Conservation (phyloP, 768 basidiomycete genomes). For the Asterophora lycoperdoides region DNA sequence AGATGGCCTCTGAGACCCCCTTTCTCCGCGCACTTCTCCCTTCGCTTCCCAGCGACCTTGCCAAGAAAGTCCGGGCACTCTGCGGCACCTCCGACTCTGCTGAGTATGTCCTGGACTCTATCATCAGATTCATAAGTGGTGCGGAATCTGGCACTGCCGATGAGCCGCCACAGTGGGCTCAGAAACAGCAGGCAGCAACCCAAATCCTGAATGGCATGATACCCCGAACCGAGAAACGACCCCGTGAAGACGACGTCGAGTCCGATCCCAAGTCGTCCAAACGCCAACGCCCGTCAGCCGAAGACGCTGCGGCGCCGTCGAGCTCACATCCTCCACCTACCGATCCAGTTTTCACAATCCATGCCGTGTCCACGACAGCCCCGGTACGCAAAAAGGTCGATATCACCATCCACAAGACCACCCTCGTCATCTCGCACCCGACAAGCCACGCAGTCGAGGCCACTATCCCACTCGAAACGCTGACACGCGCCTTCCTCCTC, state of each 20-base stretch:
- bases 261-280: slow-evolving; percentile 25
- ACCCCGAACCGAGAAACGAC: slow-evolving; percentile 28
- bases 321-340: slow-evolving; percentile 27
- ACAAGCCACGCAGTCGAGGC: slow-evolving; percentile 46
- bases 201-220: slow-evolving; percentile 27
- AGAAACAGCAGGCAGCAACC: slow-evolving; percentile 30
- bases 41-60: slow-evolving; percentile 30
- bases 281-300: slow-evolving; percentile 28
- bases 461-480: slow-evolving; percentile 41
- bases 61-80: slow-evolving; percentile 28
- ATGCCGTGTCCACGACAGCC: slow-evolving; percentile 63
- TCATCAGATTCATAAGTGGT: slow-evolving; percentile 41
- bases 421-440: slow-evolving; percentile 52
- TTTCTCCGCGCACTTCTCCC: slow-evolving; percentile 33
- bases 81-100: slow-evolving; percentile 26
- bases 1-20: slow-evolving; percentile 24
- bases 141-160: slow-evolving; percentile 31
- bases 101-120: slow-evolving; percentile 35
- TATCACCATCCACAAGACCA: slow-evolving; percentile 48
- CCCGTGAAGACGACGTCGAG: slow-evolving; percentile 29
- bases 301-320: slow-evolving; percentile 13
- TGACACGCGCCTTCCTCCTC: slow-evolving; percentile 64
- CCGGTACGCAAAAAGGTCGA: slow-evolving; percentile 77
- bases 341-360: slow-evolving; percentile 51
- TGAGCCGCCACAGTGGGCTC: slow-evolving; percentile 32